Conservation (phyloP, 176 grass and related monocot species). For the Bothriochloa decipiens region DNA sequence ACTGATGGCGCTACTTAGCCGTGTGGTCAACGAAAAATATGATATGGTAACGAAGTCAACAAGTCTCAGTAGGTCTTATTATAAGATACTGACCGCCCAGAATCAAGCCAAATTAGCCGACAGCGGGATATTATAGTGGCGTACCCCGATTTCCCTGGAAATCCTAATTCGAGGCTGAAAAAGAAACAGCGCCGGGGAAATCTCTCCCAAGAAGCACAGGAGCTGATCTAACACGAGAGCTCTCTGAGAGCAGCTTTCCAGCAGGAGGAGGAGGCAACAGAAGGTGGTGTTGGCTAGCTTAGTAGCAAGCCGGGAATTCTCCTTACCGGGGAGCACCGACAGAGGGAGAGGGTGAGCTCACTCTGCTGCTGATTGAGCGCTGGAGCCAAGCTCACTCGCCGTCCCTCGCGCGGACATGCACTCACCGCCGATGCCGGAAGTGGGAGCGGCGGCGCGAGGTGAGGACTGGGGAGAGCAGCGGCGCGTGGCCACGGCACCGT, state of each 20-base stretch:
- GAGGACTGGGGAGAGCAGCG: constrained; percentile 3
- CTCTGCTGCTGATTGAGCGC: background rate
- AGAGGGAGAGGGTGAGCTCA: background rate
- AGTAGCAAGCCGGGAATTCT: background rate
- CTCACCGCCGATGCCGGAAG: background rate
- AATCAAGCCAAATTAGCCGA: constrained; percentile 2
- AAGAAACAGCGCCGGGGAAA: background rate
- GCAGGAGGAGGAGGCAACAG: background rate
- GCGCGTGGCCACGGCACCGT: background rate
- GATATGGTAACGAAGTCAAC: background rate
- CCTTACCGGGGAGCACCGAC: constrained; percentile 23
- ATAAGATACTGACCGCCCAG: background rate
- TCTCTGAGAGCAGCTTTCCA: background rate
- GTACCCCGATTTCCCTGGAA: background rate
- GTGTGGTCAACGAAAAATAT: background rate
- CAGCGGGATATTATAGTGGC: background rate
- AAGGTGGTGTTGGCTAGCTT: background rate
- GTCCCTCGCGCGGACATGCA: background rate
- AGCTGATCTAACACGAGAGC: background rate
- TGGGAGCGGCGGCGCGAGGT: background rate
- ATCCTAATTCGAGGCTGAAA: background rate
- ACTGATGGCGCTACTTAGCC: background rate
- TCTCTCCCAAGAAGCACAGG: background rate
- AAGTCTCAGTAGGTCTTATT: constrained; percentile 17
- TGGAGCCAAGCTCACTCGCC: background rate